Percentiles rank a stretch among this genome's conserved stretches.
Conservation (phyloP, 2,329 filamentous ascomycete species). For the Trichophyton verrucosum region DNA sequence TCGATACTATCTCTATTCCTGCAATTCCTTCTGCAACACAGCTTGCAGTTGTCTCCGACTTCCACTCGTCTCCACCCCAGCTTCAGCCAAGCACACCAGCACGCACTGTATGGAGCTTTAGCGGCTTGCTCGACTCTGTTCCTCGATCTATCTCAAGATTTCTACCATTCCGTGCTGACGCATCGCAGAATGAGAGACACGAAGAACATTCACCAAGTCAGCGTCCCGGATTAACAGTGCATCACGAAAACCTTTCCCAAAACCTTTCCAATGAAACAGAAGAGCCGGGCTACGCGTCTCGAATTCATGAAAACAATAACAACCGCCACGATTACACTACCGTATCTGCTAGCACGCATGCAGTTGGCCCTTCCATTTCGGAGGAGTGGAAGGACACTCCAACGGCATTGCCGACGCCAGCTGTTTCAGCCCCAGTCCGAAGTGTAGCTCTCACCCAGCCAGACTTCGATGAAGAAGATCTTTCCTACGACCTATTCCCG, state of each 20-base stretch:
- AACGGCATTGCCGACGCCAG: background rate
- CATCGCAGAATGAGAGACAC: constrained; percentile 10
- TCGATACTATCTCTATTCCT: background rate
- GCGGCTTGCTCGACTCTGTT: constrained; percentile 22
- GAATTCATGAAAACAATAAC: background rate
- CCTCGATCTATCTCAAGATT: constrained; percentile 21
- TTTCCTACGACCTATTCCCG: constrained; percentile 2
- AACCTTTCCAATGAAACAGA: constrained; percentile 13
- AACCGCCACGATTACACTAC: background rate
- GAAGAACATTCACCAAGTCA: constrained; percentile 5
- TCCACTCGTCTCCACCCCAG: background rate
- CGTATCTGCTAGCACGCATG: background rate
- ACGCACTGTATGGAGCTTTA: constrained; percentile 19
- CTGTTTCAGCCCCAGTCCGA: background rate
- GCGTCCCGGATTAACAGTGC: constrained; percentile 4
- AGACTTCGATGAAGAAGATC: background rate
- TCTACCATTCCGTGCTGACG: constrained; percentile 11
- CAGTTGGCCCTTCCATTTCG: background rate
- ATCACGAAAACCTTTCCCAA: background rate
- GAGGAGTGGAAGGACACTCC: constrained; percentile 1
- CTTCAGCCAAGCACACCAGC: constrained; percentile 8
- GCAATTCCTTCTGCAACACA: background rate
- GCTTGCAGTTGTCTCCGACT: background rate
- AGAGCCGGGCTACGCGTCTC: background rate
- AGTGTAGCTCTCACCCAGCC: background rate